phyloP scores from a whole-genome alignment of 2,329 filamentous ascomycete genomes.

The Verruconis gallopava region DNA sequence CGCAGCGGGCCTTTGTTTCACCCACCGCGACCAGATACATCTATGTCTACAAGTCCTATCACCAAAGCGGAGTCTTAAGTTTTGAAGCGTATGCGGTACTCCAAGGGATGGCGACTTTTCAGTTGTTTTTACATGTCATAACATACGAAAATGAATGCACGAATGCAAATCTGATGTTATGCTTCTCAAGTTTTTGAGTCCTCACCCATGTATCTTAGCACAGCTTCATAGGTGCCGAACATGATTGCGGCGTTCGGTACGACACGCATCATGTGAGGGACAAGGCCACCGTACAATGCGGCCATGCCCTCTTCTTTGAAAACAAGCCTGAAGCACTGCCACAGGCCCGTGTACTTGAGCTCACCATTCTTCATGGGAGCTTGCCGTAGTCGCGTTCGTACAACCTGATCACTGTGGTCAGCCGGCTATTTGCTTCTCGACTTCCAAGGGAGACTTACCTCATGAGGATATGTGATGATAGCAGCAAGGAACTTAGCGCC shows the following conservation, averaged over 20 bases:
- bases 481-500: constrained; percentile 77
- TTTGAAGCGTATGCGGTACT: no score
- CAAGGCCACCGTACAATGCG: constrained; percentile 79
- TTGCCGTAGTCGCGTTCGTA: constrained; percentile 72
- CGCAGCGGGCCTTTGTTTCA: no score
- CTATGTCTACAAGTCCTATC: no score
- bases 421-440: not conserved
- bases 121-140: no score
- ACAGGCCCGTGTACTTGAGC: constrained; percentile 75
- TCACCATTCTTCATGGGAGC: constrained; percentile 59
- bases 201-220: constrained; percentile 32
- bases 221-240: constrained; percentile 71
- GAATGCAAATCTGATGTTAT: no score
- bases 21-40: no score
- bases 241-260: constrained; percentile 91
- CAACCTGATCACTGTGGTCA: constrained; percentile 40
- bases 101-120: no score
- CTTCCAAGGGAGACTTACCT: constrained; percentile 40
- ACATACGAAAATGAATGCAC: no score
- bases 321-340: constrained; percentile 79
- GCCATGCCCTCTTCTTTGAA: constrained; percentile 80
- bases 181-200: constrained; percentile 1
- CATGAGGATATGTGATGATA: constrained; percentile 80
- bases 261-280: constrained; percentile 79
- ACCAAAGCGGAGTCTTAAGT: no score